Conservation (phyloP, 1,284 basidiomycete genomes). For the Gomphus sp. region DNA sequence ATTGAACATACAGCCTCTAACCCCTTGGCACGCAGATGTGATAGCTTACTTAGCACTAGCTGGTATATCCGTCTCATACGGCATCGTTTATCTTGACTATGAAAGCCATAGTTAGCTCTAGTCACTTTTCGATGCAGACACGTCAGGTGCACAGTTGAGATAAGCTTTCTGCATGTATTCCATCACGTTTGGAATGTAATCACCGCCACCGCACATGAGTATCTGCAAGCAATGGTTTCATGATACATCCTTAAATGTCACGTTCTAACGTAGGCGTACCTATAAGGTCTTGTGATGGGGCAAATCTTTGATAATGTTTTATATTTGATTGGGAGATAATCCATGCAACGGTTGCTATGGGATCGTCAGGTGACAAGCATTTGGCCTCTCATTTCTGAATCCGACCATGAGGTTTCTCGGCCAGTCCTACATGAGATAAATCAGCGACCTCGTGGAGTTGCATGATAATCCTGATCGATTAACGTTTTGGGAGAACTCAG, state of each 20-base stretch:
- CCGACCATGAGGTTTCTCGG: conserved; percentile 1
- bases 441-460: not conserved
- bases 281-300: not conserved
- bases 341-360: conserved; percentile 7
- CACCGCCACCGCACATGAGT: conserved; percentile 7
- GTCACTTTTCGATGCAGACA: not conserved
- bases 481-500: conserved; percentile 5
- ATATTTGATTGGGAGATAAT: conserved; percentile 1
- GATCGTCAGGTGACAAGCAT: conserved; percentile 4
- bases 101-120: not conserved
- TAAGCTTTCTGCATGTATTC: conserved; percentile 3
- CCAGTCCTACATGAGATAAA: not conserved
- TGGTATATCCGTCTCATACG: conserved; percentile 1
- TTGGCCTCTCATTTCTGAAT: conserved; percentile 4
- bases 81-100: conserved; percentile 7
- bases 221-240: not conserved
- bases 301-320: not conserved
- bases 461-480: not conserved
- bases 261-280: not conserved
- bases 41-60: conserved; percentile 7
- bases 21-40: not conserved
- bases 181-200: conserved; percentile 1
- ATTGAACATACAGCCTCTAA: conserved; percentile 2
- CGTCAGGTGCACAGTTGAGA: not conserved
- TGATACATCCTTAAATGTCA: no score